phyloP scores from a whole-genome alignment of 2,329 filamentous ascomycete genomes.

The Harringtonia aguacate region DNA sequence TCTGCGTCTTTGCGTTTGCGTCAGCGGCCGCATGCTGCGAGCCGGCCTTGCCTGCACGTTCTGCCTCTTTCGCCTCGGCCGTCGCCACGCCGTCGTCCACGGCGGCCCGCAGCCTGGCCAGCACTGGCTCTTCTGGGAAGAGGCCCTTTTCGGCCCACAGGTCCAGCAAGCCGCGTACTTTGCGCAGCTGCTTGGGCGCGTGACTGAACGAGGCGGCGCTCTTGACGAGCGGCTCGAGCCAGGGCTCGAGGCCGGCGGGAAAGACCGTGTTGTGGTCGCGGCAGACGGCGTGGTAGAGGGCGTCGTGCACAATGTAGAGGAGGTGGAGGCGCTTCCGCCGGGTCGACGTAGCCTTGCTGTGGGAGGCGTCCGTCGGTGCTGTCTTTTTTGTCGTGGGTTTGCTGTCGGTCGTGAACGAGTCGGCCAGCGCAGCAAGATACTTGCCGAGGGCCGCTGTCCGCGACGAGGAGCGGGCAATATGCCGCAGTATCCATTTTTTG shows the following conservation, averaged over 20 bases:
- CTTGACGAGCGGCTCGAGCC: constrained; percentile 52
- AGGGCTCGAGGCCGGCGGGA: constrained; percentile 43
- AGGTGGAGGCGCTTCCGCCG: constrained; percentile 64
- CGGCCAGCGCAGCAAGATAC: constrained; percentile 61
- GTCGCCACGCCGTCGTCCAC: constrained; percentile 25
- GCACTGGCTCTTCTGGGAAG: constrained; percentile 37
- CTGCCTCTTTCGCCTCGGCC: not conserved
- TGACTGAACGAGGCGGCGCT: constrained; percentile 45
- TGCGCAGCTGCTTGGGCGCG: constrained; percentile 54
- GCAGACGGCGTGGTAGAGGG: constrained; percentile 58
- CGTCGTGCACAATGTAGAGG: constrained; percentile 69
- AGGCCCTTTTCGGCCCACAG: constrained; percentile 63
- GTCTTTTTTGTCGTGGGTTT: constrained; percentile 13
- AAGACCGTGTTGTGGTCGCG: constrained; percentile 38
- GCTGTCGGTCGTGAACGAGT: constrained; percentile 34
- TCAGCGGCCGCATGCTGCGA: too few species aligned
- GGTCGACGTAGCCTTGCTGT: constrained; percentile 22
- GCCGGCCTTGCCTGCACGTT: not conserved
- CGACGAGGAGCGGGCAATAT: constrained; percentile 56
- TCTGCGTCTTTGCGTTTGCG: too few species aligned
- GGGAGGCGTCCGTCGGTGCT: constrained; percentile 7
- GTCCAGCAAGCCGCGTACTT: constrained; percentile 52
- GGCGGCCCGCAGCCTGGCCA: constrained; percentile 48
- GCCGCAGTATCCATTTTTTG: constrained; percentile 73
- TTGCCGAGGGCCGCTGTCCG: constrained; percentile 61